Evolutionary conservation across 2,329 filamentous ascomycete species (phyloP), one percentile per base, ranked within the genome.

Genomic region (Cyclaneusma minus): DNA sequence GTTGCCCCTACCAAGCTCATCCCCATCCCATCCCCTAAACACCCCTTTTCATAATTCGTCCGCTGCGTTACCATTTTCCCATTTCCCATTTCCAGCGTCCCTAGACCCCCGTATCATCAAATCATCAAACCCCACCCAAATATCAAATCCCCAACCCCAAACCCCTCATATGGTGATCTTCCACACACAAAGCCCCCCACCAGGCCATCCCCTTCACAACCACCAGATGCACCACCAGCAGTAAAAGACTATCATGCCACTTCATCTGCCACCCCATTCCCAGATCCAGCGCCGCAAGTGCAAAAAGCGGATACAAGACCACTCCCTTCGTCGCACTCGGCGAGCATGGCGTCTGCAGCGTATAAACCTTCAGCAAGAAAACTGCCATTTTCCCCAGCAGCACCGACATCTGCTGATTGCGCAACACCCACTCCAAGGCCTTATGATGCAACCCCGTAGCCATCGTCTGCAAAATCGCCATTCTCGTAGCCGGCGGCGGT

Each of bases 291-390:
- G 65, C 68, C 6, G 81, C 82, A 6, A 87, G 48, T 3, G 64
- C 50, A 4, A 91, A 52, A 2, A 92, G 54, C 3, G 77, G 70
- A 37, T 76, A 72, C 4, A 70, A 59, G 4, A 84, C 51, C 47
- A 65, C 65, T 5, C 68, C 56, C 22, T 64, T 73, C n/a, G 68
- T 60, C 22, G 71, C 69, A 30, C 73, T 72, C 0, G 83, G 83
- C 45, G 69, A 70, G 47, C 84, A 93, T 1, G 75, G 66, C 24
- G 64, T 60, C 3, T 65, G 60, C 7, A 89, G 51, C 0, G 69
- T 68, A 8, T 63, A 52, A 6, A 84, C 52, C 48, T 92, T 93
- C 25, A 64, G 37, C 5, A 76, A 46, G 39, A 92, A 85, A 1
- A 85, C 39, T 1, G 49, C 39, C 3, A 81, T 50, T 24, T 74